Conservation (phyloP, 768 basidiomycete species). For the Tricholoma hemisulphureum region DNA sequence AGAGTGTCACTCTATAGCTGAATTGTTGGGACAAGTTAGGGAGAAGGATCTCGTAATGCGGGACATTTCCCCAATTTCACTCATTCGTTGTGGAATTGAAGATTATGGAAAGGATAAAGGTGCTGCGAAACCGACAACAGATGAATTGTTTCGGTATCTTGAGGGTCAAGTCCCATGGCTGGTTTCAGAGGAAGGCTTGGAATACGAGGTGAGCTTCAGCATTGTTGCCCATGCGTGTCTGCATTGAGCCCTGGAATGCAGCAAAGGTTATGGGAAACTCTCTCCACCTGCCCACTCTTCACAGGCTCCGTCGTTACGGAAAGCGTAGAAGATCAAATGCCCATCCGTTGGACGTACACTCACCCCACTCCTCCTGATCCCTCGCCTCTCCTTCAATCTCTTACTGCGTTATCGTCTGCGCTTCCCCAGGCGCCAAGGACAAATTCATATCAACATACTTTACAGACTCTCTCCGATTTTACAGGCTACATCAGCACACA, state of each 20-base stretch:
- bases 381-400: slow-evolving; percentile 38
- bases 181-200: slow-evolving; percentile 45
- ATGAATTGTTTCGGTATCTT: slow-evolving; percentile 58
- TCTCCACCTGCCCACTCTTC: slow-evolving; percentile 54
- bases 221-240: neutral
- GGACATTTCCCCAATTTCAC: slow-evolving; percentile 47
- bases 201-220: slow-evolving; percentile 48
- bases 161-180: slow-evolving; percentile 62
- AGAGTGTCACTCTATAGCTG: slow-evolving; percentile 46
- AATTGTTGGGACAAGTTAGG: slow-evolving; percentile 32
- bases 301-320: slow-evolving; percentile 26
- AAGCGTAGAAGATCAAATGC: slow-evolving; percentile 19
- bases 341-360: slow-evolving; percentile 40
- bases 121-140: slow-evolving; percentile 45
- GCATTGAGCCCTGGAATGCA: slow-evolving; percentile 3
- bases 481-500: slow-evolving; percentile 80
- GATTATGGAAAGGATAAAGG: slow-evolving; percentile 44
- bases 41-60: slow-evolving; percentile 28
- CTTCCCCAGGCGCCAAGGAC: slow-evolving; percentile 35
- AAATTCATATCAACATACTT: slow-evolving; percentile 54
- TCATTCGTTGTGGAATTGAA: slow-evolving; percentile 62
- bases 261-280: slow-evolving; percentile 62
- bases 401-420: slow-evolving; percentile 33
- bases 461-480: slow-evolving; percentile 67
- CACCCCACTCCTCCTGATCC: slow-evolving; percentile 32